Evolutionary conservation across 352 stramenopile genomes (phyloP).

Genomic region (Phytophthora constricta): DNA sequence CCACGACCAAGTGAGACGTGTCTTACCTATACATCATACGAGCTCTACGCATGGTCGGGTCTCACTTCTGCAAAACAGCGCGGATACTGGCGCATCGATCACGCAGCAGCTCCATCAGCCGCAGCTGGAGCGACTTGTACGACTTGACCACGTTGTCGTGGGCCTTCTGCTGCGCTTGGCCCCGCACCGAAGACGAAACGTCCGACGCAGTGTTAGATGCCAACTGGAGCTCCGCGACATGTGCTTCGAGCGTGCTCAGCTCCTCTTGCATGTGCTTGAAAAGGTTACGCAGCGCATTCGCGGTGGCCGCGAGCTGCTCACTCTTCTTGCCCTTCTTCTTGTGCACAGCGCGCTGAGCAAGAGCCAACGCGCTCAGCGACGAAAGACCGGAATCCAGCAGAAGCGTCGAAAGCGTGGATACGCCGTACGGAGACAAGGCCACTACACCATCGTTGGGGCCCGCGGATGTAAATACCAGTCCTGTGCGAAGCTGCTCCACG

Average conservation of each 20-base stretch:
- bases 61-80: slow-evolving; percentile 54
- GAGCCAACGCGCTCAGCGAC: slow-evolving; percentile 53
- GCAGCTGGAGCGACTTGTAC: slow-evolving; percentile 43
- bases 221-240: slow-evolving; percentile 45
- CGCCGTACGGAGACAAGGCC: slow-evolving; percentile 53
- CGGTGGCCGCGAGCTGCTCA: slow-evolving; percentile 36
- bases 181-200: slow-evolving; percentile 3
- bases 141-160: slow-evolving; percentile 48
- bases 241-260: slow-evolving; percentile 43
- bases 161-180: slow-evolving; percentile 35
- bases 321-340: slow-evolving; percentile 83
- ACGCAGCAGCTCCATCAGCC: slow-evolving; percentile 42
- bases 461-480: slow-evolving; percentile 21
- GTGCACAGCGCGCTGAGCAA: slow-evolving; percentile 41
- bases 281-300: slow-evolving; percentile 49
- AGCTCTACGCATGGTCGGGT: too few relatives aligned
- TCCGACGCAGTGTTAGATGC: slow-evolving; percentile 1
- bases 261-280: slow-evolving; percentile 73
- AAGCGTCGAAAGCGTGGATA: slow-evolving; percentile 61
- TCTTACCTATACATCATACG: too few relatives aligned
- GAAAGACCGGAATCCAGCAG: slow-evolving; percentile 69
- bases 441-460: slow-evolving; percentile 6
- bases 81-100: slow-evolving; percentile 45
- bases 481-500: slow-evolving; percentile 24
- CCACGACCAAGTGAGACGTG: too few relatives aligned